Conservation (phyloP, 768 basidiomycete species). For the Boletus pseudo-olivaceus region DNA sequence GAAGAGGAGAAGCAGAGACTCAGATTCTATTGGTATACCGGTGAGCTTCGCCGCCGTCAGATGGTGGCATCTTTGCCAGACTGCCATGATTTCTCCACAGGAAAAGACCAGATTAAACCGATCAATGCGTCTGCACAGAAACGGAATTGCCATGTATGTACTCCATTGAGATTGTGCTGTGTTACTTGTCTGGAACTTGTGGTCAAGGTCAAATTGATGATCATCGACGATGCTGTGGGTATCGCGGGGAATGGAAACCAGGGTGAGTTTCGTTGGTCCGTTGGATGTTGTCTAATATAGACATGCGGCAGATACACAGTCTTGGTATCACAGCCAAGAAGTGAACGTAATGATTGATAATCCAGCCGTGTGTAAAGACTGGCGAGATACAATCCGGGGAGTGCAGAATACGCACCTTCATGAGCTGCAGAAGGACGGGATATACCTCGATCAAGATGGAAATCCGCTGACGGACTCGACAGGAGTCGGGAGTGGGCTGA, state of each 20-base stretch:
- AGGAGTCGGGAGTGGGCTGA: slow-evolving; percentile 35
- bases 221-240: slow-evolving; percentile 59
- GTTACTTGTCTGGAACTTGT: background rate
- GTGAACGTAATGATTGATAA: slow-evolving; percentile 64
- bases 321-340: slow-evolving; percentile 72
- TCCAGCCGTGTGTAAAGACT: slow-evolving; percentile 47
- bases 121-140: slow-evolving; percentile 64
- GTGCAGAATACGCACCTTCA: slow-evolving; percentile 59
- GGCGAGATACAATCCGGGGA: slow-evolving; percentile 49
- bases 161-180: background rate
- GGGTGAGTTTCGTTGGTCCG: slow-evolving; percentile 30
- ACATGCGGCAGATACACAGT: slow-evolving; percentile 48
- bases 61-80: background rate
- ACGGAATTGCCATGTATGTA: slow-evolving; percentile 61
- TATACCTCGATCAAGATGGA: slow-evolving; percentile 53
- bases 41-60: slow-evolving; percentile 8
- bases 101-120: slow-evolving; percentile 62
- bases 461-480: slow-evolving; percentile 37
- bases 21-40: slow-evolving; percentile 55
- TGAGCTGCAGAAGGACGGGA: slow-evolving; percentile 44
- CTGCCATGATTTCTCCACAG: slow-evolving; percentile 16
- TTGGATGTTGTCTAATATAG: slow-evolving; percentile 1
- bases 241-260: slow-evolving; percentile 74
- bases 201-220: slow-evolving; percentile 56
- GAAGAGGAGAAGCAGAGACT: slow-evolving; percentile 44